Conservation (phyloP, 2,329 filamentous ascomycete species). For the Aspergillus brasiliensis region DNA sequence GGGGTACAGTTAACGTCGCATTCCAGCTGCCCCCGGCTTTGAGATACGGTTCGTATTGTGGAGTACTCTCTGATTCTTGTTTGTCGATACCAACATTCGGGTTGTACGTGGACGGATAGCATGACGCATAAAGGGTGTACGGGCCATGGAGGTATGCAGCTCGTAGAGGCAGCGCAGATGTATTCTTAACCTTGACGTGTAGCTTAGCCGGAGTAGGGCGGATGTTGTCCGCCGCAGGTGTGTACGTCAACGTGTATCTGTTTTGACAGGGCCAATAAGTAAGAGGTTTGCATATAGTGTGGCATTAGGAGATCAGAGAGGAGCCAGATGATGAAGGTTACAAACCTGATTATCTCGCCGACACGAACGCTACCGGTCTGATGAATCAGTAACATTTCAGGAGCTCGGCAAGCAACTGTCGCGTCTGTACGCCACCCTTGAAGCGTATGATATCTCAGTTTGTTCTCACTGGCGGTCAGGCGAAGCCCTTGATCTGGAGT, state of each 20-base stretch:
- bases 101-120: slow-evolving; percentile 80
- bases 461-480: slow-evolving; percentile 23
- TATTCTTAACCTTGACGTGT: slow-evolving; percentile 87
- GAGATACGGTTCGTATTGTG: slow-evolving; percentile 93
- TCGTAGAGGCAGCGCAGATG: slow-evolving; percentile 82
- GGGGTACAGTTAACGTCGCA: slow-evolving; percentile 76
- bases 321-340: slow-evolving; percentile 6
- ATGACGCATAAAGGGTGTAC: slow-evolving; percentile 84
- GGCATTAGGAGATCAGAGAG: background rate
- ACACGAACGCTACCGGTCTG: slow-evolving; percentile 91
- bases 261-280: background rate
- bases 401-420: slow-evolving; percentile 23
- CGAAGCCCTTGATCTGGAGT: slow-evolving; percentile 34
- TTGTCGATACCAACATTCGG: slow-evolving; percentile 77
- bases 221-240: slow-evolving; percentile 83
- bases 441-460: slow-evolving; percentile 34
- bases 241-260: slow-evolving; percentile 84
- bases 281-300: too few relatives aligned
- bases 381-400: slow-evolving; percentile 81
- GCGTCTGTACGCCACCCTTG: slow-evolving; percentile 37
- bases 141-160: slow-evolving; percentile 96
- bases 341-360: slow-evolving; percentile 86
- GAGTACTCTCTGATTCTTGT: slow-evolving; percentile 70
- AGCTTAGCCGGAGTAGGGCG: slow-evolving; percentile 80
- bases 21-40: slow-evolving; percentile 91